phyloP scores from a whole-genome alignment of 352 stramenopile species.

The Thraustochytrium striatum region DNA sequence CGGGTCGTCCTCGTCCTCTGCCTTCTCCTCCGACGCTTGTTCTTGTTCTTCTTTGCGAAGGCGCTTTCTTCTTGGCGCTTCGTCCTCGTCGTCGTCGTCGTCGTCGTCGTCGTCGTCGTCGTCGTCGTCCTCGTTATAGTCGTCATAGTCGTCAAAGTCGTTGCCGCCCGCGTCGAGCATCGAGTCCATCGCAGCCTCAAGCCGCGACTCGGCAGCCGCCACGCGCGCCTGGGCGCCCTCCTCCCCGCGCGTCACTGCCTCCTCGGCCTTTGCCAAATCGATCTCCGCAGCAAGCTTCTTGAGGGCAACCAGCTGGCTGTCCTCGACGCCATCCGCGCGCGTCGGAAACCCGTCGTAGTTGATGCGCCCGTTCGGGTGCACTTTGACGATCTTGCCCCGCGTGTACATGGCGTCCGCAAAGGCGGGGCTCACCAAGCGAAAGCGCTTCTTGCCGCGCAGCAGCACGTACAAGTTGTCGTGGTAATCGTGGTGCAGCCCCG shows the following conservation, averaged over 20 bases:
- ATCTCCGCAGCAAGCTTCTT: constrained; percentile 60
- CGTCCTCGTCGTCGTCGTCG: background rate
- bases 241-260: constrained; percentile 60
- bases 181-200: constrained; percentile 61
- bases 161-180: constrained; percentile 26
- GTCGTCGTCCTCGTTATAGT: constrained; percentile 4
- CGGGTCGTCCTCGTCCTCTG: too few species aligned
- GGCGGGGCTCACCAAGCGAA: constrained; percentile 84
- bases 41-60: background rate
- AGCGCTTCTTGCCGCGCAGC: constrained; percentile 83
- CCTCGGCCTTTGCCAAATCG: constrained; percentile 62
- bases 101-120: background rate
- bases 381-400: constrained; percentile 66
- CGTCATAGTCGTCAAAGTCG: background rate
- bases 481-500: constrained; percentile 95
- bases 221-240: constrained; percentile 60
- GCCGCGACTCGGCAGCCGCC: constrained; percentile 60
- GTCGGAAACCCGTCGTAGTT: constrained; percentile 80
- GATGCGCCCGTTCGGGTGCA: constrained; percentile 91
- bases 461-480: constrained; percentile 98
- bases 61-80: background rate
- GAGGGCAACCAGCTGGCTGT: constrained; percentile 57
- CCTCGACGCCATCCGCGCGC: constrained; percentile 69
- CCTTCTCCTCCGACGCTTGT: background rate
- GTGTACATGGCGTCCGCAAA: constrained; percentile 85